phyloP scores from a whole-genome alignment of 257 asterid species.

The Rubia yunnanensis region DNA sequence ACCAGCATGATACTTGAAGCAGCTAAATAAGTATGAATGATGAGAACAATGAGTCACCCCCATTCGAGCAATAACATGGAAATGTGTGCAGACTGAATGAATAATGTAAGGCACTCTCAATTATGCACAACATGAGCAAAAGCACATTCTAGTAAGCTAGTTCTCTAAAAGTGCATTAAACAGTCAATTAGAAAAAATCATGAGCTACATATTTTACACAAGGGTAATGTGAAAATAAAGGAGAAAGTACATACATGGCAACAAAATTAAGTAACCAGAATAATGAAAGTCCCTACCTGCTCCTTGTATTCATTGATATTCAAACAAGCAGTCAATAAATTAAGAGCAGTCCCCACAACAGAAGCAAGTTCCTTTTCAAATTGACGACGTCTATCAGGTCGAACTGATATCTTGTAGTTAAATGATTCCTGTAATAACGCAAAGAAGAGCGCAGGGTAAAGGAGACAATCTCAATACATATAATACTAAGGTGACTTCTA shows the following conservation, averaged over 20 bases:
- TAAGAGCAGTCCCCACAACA: conserved; percentile 65
- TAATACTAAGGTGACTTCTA: background rate
- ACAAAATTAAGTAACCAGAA: conserved; percentile 1
- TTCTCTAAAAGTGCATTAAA: background rate
- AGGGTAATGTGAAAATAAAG: background rate
- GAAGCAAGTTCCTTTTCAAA: conserved; percentile 86
- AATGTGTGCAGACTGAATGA: background rate
- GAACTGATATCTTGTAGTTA: conserved; percentile 93
- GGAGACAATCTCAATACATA: background rate
- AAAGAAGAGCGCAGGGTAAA: background rate
- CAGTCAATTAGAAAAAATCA: background rate
- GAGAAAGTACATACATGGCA: background rate
- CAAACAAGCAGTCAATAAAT: conserved; percentile 84
- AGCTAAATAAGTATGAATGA: background rate
- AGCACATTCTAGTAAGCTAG: background rate
- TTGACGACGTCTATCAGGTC: conserved; percentile 94
- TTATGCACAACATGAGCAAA: background rate
- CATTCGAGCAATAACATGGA: background rate
- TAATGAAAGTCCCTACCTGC: conserved; percentile 50
- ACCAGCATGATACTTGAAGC: background rate
- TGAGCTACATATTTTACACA: conserved; percentile 1
- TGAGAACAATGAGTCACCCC: background rate
- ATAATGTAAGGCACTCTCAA: background rate
- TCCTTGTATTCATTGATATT: conserved; percentile 63
- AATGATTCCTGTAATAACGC: conserved; percentile 61